Evolutionary conservation across 805 yeast genomes (phyloP).

Genomic region (Candida railenensis): DNA sequence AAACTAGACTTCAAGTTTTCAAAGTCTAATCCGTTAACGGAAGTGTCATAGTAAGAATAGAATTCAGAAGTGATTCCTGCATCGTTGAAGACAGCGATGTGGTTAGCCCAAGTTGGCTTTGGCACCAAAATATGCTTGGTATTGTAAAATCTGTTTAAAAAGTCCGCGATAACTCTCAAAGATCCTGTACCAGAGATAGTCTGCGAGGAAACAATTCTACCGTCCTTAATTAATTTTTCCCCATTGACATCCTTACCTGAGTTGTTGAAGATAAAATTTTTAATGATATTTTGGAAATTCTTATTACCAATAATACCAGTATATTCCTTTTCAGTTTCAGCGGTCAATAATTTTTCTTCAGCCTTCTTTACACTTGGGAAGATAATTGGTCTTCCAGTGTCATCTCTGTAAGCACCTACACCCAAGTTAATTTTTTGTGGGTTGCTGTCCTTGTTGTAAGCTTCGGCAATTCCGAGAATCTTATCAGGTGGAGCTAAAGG

Average conservation of each 20-base stretch:
- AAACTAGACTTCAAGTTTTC: conserved; percentile 64
- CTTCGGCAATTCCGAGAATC: conserved; percentile 75
- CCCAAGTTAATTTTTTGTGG: conserved; percentile 63
- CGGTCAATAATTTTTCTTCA: conserved; percentile 48
- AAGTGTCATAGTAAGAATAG: conserved; percentile 70
- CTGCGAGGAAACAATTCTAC: conserved; percentile 79
- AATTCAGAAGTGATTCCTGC: conserved; percentile 64
- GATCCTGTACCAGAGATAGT: conserved; percentile 97
- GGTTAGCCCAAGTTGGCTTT: conserved; percentile 95
- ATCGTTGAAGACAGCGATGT: conserved; percentile 71
- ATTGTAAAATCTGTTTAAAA: conserved; percentile 60
- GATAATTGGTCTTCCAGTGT: conserved; percentile 84
- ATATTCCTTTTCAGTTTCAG: conserved; percentile 73
- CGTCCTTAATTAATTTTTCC: conserved; percentile 51
- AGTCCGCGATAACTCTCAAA: conserved; percentile 78
- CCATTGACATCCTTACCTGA: conserved; percentile 52
- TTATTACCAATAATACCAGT: conserved; percentile 82
- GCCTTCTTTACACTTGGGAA: conserved; percentile 74
- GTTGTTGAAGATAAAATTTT: conserved; percentile 69
- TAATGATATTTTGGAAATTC: conserved; percentile 63
- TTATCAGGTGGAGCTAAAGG: conserved; percentile 78
- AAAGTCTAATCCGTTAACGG: conserved; percentile 62
- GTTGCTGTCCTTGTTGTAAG: conserved; percentile 65
- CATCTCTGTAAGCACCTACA: conserved; percentile 93
- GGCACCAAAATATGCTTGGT: conserved; percentile 66